Percentiles rank a stretch among this genome's conserved stretches.
These are phyloP conservation scores for Sarocladiaceae sp. DNA, from an alignment of 2,329 filamentous ascomycete genomes.

Conservation along the genomic window DNA sequence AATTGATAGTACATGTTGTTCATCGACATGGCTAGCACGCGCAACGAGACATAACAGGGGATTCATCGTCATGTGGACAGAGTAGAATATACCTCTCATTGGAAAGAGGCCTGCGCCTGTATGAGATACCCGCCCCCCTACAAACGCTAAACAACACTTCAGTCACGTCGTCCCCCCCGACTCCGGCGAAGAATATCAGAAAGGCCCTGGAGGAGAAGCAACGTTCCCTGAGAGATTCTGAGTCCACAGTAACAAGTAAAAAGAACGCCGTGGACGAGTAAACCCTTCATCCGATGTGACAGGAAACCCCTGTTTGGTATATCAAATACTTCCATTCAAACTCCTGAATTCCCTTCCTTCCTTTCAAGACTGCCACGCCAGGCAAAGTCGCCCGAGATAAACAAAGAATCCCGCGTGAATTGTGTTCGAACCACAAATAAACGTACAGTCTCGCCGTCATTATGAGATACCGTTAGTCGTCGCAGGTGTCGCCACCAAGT, in stretches of 20 bases:
- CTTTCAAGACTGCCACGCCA: not conserved
- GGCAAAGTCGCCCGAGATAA: not conserved
- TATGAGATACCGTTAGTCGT: slow-evolving; percentile 22
- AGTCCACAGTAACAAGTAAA: slow-evolving; percentile 1
- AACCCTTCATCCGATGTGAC: slow-evolving; percentile 2
- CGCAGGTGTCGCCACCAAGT: slow-evolving; percentile 16
- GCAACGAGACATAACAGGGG: too few species aligned
- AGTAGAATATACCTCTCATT: slow-evolving; percentile 3
- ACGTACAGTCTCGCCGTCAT: slow-evolving; percentile 8
- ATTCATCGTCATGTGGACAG: not conserved
- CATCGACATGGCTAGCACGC: too few species aligned
- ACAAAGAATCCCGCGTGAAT: not conserved
- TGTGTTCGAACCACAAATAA: slow-evolving; percentile 1
- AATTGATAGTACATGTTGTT: too few species aligned
- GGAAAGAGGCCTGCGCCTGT: not conserved
- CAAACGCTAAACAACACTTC: slow-evolving; percentile 1
- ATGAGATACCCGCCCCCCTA: not conserved
- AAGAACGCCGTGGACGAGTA: slow-evolving; percentile 3
- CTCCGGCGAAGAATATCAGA: not conserved
- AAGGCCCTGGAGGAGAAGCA: not conserved
- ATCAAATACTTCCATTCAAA: not conserved
- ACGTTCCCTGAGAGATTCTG: not conserved
- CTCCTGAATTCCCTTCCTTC: not conserved
- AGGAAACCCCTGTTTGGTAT: not conserved
- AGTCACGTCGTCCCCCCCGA: not conserved